Evolutionary conservation across 2,329 filamentous ascomycete genomes (phyloP), one percentile per base, ranked within the genome.

Genomic region (Venturia nashicola): DNA sequence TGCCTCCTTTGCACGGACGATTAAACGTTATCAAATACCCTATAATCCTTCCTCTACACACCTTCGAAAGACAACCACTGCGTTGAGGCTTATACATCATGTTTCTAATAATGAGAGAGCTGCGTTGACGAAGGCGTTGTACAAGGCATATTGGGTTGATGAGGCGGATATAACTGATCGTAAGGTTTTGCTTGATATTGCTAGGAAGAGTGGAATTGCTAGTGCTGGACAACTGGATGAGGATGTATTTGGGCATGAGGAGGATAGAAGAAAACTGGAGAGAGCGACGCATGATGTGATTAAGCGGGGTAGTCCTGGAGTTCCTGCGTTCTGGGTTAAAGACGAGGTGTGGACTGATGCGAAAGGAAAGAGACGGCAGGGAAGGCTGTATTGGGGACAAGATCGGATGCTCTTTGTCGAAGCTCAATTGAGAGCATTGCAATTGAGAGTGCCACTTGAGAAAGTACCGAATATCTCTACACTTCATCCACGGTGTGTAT

Each of bases 401-500:
- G 72, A 74, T 66, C 69, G 71, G 0, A 74, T 74, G 71, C 71
- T 73, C 60, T 73, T 74, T 48, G 72, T 73, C 2, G 72, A 74
- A 57, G 72, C 71, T 1, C 59, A 60, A 42, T 20, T 60, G 16
- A n/a, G 27, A n/a, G 59, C 59, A n/a, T 44, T 60, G 59, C 34
- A 60, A n/a, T 32, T 60, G 36, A 32, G 3, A 67, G 70, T 2
- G 70, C 68, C 51, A 61, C 68, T 0, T 44, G 66, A 3, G 60
- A 23, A 68, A 67, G 32, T 62, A 54, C 23, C 34, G 67, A 6
- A 63, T 36, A 2, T 61, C 43, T 67, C 59, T 55, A 39, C 23
- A 12, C 34, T 36, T 7, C 46, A 54, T 51, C 43, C 46, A 18
- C 43, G 43, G 5, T 42, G 36, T 16, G 42, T 42, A 7, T 60